Base-by-base conservation (phyloP, 2,329 filamentous ascomycete species). In the Fusarium circinatum region DNA sequence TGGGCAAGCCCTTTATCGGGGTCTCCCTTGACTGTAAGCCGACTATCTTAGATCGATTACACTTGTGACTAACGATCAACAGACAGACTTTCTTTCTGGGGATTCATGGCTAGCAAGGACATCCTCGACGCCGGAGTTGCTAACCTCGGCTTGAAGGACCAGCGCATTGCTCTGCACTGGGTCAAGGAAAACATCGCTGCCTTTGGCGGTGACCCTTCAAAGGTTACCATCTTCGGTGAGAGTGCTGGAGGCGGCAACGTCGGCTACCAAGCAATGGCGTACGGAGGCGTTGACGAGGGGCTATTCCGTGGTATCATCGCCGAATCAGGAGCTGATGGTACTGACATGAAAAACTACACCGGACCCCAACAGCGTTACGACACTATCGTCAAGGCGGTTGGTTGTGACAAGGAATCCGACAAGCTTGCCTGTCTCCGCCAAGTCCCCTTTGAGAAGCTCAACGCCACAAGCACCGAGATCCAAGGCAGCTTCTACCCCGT, bases 261-360 rank as follows among this genome's bases (percentile, higher is more conserved):
- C 1, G 85, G 84, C 4, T 81, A 82, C 22, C 88, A 89, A 28
- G 81, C 87, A 2, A 79, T 86, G 13, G 86, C 87, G 1, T 89
- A 88, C 69, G 84, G 84, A 22, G 88, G 88, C 4, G 78, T 85
- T 49, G 84, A 90, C 57, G 88, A 90, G 63, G 80, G 81, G 3
- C 82, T 91, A 1, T 91, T 90, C 78, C 83, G 85, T 5, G 85
- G 80, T n/a, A 87, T 84, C 7, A 89, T 90, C 41, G 80, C 84
- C 44, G 78, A 90, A 68, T 87, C 84, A 5, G 87, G 86, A 9
- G 80, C 79, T 22, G 81, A 82, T 4, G 73, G 83, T 7, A 74
- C 64, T 6, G 63, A 75, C 20, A 75, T 74, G 71, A 75, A 74
- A 57, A 74, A 74, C 11, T 44, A 73, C 2, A 74, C 71, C 1